phyloP scores from a whole-genome alignment of 1,284 basidiomycete genomes.

The Tilletia caries region DNA sequence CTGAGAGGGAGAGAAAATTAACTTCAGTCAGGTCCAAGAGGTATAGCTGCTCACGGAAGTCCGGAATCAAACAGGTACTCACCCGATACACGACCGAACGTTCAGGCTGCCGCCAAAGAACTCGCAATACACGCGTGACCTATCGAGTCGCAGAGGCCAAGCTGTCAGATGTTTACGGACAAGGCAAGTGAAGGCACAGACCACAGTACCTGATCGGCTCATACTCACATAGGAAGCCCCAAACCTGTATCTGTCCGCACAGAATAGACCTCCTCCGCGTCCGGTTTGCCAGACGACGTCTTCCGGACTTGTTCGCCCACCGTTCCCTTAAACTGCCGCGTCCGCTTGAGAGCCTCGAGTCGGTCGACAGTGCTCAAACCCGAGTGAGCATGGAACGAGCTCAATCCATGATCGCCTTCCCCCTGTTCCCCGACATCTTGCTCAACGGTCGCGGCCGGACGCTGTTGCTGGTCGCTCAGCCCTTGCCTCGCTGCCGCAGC shows the following conservation, averaged over 20 bases:
- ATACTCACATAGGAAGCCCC: constrained; percentile 35
- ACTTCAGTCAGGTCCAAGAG: not conserved
- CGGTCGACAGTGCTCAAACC: constrained; percentile 24
- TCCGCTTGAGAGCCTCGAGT: constrained; percentile 31
- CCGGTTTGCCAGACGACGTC: not conserved
- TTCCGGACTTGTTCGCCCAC: constrained; percentile 35
- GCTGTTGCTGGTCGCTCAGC: not conserved
- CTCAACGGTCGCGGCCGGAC: not conserved
- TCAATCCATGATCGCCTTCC: not conserved
- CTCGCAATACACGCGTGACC: constrained; percentile 43
- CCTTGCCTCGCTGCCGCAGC: constrained; percentile 14
- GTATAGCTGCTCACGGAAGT: not conserved
- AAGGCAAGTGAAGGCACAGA: too few species aligned
- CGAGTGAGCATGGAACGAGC: constrained; percentile 12
- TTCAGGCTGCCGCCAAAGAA: constrained; percentile 69
- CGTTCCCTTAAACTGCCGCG: constrained; percentile 43
- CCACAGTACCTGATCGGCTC: too few species aligned
- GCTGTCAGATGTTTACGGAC: too few species aligned
- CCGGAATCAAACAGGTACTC: constrained; percentile 18
- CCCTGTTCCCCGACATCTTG: constrained; percentile 12
- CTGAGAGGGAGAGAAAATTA: not conserved
- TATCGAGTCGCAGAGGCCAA: not conserved
- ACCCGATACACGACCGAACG: constrained; percentile 73
- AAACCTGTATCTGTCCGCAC: constrained; percentile 40
- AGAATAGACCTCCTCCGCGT: constrained; percentile 29